Evolutionary conservation across 257 asterid species (phyloP).

Genomic region (Verbena officinalis): DNA sequence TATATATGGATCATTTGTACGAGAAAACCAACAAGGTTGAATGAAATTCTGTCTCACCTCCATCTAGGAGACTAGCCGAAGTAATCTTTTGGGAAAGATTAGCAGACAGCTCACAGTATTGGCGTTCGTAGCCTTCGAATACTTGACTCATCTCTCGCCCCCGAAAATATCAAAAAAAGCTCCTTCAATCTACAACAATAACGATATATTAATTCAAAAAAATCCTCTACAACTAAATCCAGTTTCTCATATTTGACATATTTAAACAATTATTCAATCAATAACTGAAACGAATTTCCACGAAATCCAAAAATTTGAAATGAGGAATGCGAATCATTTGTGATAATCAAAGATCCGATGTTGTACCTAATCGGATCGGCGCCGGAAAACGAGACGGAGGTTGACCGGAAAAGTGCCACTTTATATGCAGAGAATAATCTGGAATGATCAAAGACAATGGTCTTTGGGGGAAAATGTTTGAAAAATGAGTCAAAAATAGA

Average conservation of each 20-base stretch:
- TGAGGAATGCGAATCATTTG: not conserved
- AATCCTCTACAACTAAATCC: not conserved
- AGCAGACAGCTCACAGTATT: slow-evolving; percentile 83
- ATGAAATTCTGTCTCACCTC: slow-evolving; percentile 47
- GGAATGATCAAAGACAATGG: not conserved
- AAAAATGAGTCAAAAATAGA: not conserved
- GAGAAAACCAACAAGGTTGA: not conserved
- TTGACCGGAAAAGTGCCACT: slow-evolving; percentile 14
- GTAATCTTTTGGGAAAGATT: slow-evolving; percentile 60
- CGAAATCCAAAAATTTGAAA: not conserved
- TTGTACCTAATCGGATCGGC: slow-evolving; percentile 17
- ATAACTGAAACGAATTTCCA: not conserved
- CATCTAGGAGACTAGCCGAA: slow-evolving; percentile 59
- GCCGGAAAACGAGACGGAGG: slow-evolving; percentile 1
- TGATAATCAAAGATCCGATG: not conserved
- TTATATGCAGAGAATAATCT: slow-evolving; percentile 12
- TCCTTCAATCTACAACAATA: slow-evolving; percentile 35
- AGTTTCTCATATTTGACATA: not conserved
- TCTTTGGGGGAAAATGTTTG: not conserved
- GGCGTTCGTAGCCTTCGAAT: slow-evolving; percentile 82
- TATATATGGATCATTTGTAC: not conserved
- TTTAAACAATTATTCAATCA: not conserved
- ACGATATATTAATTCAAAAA: not conserved
- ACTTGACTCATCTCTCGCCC: slow-evolving; percentile 66
- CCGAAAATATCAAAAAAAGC: slow-evolving; percentile 4